Conservation (phyloP, 2,329 filamentous ascomycete species). For the Fusarium pilosicola region DNA sequence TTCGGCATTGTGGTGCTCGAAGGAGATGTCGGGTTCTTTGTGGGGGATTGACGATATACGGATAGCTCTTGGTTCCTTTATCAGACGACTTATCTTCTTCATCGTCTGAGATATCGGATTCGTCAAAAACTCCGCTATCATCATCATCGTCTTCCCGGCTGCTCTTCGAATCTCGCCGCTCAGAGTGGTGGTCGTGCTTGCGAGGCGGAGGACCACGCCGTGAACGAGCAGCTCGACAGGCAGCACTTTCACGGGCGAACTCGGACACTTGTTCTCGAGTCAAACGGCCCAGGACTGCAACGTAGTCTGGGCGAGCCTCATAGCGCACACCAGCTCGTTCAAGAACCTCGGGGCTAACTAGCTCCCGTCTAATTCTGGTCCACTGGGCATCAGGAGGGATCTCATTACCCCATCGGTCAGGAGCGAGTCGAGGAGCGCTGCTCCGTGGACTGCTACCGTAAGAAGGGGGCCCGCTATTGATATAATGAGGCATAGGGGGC, state of each 20-base stretch:
- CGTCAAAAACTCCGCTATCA: conserved; percentile 45
- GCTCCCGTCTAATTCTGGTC: conserved; percentile 65
- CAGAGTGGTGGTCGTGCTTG: conserved; percentile 20
- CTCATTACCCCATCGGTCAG: conserved; percentile 65
- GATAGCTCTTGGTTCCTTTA: conserved; percentile 49
- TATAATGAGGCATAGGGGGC: conserved; percentile 47
- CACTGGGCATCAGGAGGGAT: conserved; percentile 67
- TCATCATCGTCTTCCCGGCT: conserved; percentile 48
- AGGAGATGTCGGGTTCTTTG: conserved; percentile 48
- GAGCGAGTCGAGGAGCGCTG: conserved; percentile 56
- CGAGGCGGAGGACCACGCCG: conserved; percentile 13
- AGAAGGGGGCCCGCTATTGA: conserved; percentile 44
- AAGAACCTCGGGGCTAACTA: conserved; percentile 68
- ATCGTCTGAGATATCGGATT: conserved; percentile 47
- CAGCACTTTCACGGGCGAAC: conserved; percentile 60
- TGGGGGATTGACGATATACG: conserved; percentile 52
- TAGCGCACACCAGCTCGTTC: conserved; percentile 66
- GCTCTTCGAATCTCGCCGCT: conserved; percentile 48
- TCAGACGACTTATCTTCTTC: conserved; percentile 48
- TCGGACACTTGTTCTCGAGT: conserved; percentile 61
- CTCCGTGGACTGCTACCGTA: conserved; percentile 49
- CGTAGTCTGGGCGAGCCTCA: conserved; percentile 68
- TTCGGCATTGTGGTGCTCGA: conserved; percentile 58
- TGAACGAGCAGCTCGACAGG: conserved; percentile 56
- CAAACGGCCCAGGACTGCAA: conserved; percentile 69